phyloP scores from a whole-genome alignment of 1,284 basidiomycete species.

The Boletellus deceptivus region DNA sequence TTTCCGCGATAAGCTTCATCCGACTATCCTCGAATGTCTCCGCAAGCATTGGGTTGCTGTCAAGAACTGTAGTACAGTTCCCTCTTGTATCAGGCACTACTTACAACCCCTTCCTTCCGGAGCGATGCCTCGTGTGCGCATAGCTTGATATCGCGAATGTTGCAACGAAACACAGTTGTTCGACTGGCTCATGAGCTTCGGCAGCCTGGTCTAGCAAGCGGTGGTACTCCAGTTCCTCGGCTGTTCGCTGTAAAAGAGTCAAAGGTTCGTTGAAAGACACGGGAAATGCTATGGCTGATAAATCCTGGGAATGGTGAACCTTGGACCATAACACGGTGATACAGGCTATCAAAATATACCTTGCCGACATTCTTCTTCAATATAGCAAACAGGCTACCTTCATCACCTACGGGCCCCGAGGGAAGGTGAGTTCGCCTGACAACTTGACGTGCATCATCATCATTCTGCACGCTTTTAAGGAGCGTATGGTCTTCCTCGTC shows the following conservation, averaged over 20 bases:
- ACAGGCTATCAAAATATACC: slow-evolving; percentile 39
- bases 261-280: slow-evolving; percentile 90
- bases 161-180: slow-evolving; percentile 75
- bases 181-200: slow-evolving; percentile 56
- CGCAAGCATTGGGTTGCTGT: slow-evolving; percentile 82
- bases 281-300: slow-evolving; percentile 82
- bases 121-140: slow-evolving; percentile 75
- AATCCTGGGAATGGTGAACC: slow-evolving; percentile 51
- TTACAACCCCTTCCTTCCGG: slow-evolving; percentile 85
- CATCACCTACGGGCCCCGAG: slow-evolving; percentile 67
- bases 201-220: slow-evolving; percentile 69
- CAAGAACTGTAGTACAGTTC: slow-evolving; percentile 8
- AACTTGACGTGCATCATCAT: slow-evolving; percentile 35
- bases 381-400: slow-evolving; percentile 84
- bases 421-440: slow-evolving; percentile 65
- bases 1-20: slow-evolving; percentile 83
- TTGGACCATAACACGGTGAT: background rate
- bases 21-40: slow-evolving; percentile 86
- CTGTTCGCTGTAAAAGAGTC: slow-evolving; percentile 73
- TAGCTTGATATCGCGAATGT: slow-evolving; percentile 85
- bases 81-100: slow-evolving; percentile 30
- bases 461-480: slow-evolving; percentile 8
- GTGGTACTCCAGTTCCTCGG: slow-evolving; percentile 85
- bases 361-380: slow-evolving; percentile 93
- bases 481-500: slow-evolving; percentile 35